These are phyloP conservation scores for Austropuccinia psidii DNA, from an alignment of 1,284 basidiomycete genomes.

Conservation along the genomic window DNA sequence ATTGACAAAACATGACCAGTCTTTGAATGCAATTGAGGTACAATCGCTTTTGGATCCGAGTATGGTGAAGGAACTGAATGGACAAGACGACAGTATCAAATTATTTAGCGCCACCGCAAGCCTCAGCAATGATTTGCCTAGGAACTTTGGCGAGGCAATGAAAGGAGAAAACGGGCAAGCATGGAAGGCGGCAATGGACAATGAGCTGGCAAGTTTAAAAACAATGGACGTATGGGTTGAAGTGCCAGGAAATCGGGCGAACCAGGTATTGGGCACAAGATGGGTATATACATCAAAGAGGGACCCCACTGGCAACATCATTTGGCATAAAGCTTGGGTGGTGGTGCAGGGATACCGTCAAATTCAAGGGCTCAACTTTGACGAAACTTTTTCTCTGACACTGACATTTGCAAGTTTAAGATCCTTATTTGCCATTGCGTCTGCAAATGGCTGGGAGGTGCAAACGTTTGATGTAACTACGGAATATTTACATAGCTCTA, in stretches of 20 bases:
- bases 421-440: not conserved
- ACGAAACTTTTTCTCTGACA: not conserved
- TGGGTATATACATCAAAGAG: not conserved
- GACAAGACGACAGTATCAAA: no score
- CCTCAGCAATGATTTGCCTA: no score
- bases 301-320: not conserved
- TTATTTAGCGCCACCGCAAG: no score
- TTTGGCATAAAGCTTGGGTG: not conserved
- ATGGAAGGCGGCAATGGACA: no score
- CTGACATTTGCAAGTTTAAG: not conserved
- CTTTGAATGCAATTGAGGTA: no score
- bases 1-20: no score
- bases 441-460: not conserved
- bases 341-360: not conserved
- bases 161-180: no score
- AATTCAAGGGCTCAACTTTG: not conserved
- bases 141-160: no score
- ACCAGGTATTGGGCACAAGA: not conserved
- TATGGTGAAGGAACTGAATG: no score
- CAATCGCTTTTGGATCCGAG: no score
- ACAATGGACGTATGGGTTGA: not conserved
- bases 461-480: not conserved
- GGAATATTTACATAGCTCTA: not conserved
- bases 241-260: not conserved
- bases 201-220: no score